Base-by-base conservation (phyloP, 352 stramenopile genomes). In the Pythium myriotylum region DNA sequence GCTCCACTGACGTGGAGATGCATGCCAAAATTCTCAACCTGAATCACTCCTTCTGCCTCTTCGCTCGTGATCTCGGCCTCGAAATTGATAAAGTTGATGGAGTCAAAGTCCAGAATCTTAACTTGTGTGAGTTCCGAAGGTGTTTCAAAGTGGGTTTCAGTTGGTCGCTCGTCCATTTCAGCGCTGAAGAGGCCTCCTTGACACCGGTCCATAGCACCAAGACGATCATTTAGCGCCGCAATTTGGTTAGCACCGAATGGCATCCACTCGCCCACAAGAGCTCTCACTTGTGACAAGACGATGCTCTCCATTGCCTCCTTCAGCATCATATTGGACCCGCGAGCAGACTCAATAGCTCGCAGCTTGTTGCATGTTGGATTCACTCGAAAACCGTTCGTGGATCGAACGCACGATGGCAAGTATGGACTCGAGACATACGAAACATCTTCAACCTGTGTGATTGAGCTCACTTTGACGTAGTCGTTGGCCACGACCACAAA, bases 61-160 rank as follows among this genome's bases (percentile, higher is more conserved):
- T 95, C 87, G 58, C 98, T 98, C 53, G 98, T 91, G 68, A 99
- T 99, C 65, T 99, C 96, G 10, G 96, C 96, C 67, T 99, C 96
- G 57, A 99, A 99, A 65, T 99, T 99, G 61, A 98, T 98, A 61
- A 98, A 97, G 42, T 98, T 97, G 22, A 96, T 97, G 49, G 97
- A 77, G 46, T 97, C 97, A 68, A 98, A 99, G 70, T 99, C 96
- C 13, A 99, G 77, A 40, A 99, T 98, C 62, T 98, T 95, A 46
- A 99, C 94, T 45, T 91, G 88, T 5, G 96, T 99, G n/a, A 99
- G 81, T 29, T 97, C 94, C 4, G 96, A 93, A 1, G 79, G 77
- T 17, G 95, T 86, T 42, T 84, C 84, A 59, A 98, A 94, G 60
- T 86, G 90, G 43, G 81, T 98, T 52, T 80, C 71, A 0, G 86